Base-by-base conservation (phyloP, 768 basidiomycete genomes). In the Xerocomellus chrysenteron region DNA sequence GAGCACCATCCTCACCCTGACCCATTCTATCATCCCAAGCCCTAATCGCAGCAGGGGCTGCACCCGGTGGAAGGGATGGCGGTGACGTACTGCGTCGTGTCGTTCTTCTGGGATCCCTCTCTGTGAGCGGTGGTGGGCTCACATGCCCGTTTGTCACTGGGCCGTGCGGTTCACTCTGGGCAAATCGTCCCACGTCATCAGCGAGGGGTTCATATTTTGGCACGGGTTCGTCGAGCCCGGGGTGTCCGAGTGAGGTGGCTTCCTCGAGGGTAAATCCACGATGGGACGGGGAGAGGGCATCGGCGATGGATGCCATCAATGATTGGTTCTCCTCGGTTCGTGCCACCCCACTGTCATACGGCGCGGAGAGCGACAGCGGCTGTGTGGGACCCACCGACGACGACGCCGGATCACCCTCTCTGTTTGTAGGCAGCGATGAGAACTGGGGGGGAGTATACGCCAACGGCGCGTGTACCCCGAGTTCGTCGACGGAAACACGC, bases 391-490 rank as follows among this genome's bases (percentile, higher is more conserved):
- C 56, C 19, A 47, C n/a, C 3, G 44, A 52, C 0, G 73, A 65
- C 11, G 64, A 54, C 10, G 70, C 47, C 0, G 62, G 64, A 30
- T 76, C 77, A 33, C 72, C 73, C 62, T 54, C 70, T 68, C 56
- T 82, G 78, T 17, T 78, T 1, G 87, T 35, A 32, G 59, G 88
- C 71, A 89, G 82, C 1, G 89, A 90, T 26, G 85, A 84, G 63
- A 88, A 90, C 16, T 83, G 78, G 1, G 55, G 48, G 9, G 54
- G 2, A 16, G 54, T 12, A 19, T 57, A 55, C 2, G 32, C 52
- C 19, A 43, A 33, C 30, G 53, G 35, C 6, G 39, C 40, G 30
- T 63, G 63, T 41, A 57, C 26, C 10, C 70, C 71, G 10, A 71
- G 65, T n/a, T 71, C 70, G n/a, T 73, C 62, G 33, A 55, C 54